Conservation (phyloP, 345 rosid species). For the Brassica carinata region DNA sequence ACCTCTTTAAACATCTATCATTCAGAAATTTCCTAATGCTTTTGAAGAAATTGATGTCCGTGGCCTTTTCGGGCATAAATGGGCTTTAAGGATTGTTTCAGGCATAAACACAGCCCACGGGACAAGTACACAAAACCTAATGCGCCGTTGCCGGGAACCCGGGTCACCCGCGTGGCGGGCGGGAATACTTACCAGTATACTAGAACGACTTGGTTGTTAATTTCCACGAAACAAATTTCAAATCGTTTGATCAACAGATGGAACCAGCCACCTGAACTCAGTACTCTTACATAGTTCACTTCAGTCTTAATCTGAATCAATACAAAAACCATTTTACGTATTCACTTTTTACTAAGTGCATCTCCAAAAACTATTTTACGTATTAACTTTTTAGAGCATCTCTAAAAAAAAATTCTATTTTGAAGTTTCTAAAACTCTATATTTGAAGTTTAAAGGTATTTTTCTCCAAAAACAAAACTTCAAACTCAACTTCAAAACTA, state of each 20-base stretch:
- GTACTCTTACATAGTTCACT: background rate
- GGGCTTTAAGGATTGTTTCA: background rate
- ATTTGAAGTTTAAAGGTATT: no score
- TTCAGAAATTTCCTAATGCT: background rate
- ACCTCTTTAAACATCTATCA: background rate
- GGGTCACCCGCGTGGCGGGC: constrained; percentile 99
- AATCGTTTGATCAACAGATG: background rate
- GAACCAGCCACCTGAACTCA: background rate
- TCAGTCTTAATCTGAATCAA: background rate
- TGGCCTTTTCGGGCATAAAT: background rate
- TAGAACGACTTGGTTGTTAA: constrained; percentile 60
- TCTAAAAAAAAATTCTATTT: no score
- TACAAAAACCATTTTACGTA: background rate
- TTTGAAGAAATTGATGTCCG: background rate
- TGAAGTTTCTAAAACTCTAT: no score
- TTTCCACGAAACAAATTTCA: background rate
- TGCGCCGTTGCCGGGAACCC: constrained; percentile 59
- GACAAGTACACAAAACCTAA: background rate
- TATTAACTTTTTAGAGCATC: no score
- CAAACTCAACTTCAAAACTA: no score
- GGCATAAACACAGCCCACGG: background rate
- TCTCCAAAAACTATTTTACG: no score
- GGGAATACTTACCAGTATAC: constrained; percentile 92
- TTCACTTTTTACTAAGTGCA: background rate
- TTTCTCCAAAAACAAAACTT: no score